Base-by-base conservation (phyloP, 192 early-diverging fungal species). In the Backusella morwellensis region DNA sequence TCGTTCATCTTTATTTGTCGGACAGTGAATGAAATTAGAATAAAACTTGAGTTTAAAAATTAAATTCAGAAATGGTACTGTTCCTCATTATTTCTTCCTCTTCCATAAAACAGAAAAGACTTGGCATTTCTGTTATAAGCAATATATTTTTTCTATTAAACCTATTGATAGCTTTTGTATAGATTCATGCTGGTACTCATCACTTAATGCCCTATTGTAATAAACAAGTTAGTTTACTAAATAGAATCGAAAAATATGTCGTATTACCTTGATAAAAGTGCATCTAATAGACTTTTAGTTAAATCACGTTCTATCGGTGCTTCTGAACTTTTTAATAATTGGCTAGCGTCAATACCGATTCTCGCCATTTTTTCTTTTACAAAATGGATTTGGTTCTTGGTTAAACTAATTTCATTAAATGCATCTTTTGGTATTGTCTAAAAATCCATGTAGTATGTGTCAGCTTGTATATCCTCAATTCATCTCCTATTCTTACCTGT, bases 241-340 rank as follows among this genome's bases (percentile, higher is more conserved):
- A 63, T 29, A 63, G 26, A 23, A 63, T 23, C 6, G 4, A 63
- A 23, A 29, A 14, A 63, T 26, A 29, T 12, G 56, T 63, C 29
- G 56, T 63, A 29, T 29, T 63, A 63, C 56, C 23, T 63, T 63
- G 26, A 63, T 63, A 63, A 63, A 29, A 63, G 26, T 63, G 21
- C 23, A 29, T 63, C 56, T 63, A 63, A 63, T 63, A 63, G 56
- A 63, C 56, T 63, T 63, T 63, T 63, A 29, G 56, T 63, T 63
- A 63, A 63, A 63, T 14, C 56, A 63, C 56, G 56, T 63, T 63
- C 56, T 26, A 63, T 63, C 56, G 56, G 56, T 63, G 23, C 56
- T 63, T 63, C 56, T 63, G 56, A 63, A 63, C 56, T 29, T 63
- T 29, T 63, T 63, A 63, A 63, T 63, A 63, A 63, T 63, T 63